phyloP scores from a whole-genome alignment of 2,329 filamentous ascomycete genomes.

The Diaporthe nobilis region DNA sequence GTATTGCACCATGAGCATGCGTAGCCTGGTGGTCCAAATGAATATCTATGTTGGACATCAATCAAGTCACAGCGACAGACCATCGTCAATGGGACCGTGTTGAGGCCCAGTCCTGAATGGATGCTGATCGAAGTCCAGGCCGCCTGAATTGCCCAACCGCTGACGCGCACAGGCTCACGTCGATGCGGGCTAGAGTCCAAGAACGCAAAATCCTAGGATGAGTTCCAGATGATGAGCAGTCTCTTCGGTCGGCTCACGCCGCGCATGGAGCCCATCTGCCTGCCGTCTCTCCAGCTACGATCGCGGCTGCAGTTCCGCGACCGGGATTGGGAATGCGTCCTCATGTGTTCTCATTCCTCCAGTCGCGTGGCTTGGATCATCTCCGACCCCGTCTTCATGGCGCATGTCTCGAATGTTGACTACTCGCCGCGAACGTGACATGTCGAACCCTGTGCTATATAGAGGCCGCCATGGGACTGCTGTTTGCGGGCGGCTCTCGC shows the following conservation, averaged over 20 bases:
- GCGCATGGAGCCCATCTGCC: not conserved
- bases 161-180: not conserved
- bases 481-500: not conserved
- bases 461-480: not conserved
- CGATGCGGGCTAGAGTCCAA: not conserved
- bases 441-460: not conserved
- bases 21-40: not conserved
- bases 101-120: not conserved
- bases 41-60: too few relatives aligned
- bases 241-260: not conserved
- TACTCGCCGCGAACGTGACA: not conserved
- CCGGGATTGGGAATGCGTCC: conserved; percentile 41
- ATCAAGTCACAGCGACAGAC: not conserved
- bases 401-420: conserved; percentile 16
- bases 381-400: conserved; percentile 15
- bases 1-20: not conserved
- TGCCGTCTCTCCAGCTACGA: not conserved
- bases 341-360: conserved; percentile 44
- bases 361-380: conserved; percentile 6
- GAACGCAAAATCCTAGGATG: not conserved
- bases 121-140: not conserved
- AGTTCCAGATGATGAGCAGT: not conserved
- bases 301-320: conserved; percentile 7
- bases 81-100: too few relatives aligned
- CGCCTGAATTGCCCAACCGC: too few relatives aligned